Evolutionary conservation across 1,284 basidiomycete species (phyloP).

Genomic region (Pholiota adiposa): DNA sequence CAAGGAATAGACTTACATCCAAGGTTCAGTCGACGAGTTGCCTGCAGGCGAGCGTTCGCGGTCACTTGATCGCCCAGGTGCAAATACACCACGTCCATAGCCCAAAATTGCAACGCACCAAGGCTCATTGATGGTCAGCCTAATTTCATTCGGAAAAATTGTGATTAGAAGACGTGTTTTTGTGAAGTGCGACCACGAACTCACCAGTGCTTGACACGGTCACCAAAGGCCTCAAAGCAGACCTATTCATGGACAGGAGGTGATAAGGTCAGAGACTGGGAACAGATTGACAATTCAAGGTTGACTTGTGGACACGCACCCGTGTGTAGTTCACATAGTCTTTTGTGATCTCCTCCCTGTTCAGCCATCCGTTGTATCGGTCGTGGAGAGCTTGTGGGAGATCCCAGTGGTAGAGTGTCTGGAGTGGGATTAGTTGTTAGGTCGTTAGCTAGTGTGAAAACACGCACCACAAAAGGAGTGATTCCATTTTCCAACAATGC

Average conservation of each 20-base stretch:
- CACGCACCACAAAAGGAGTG: conserved; percentile 70
- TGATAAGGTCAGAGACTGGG: conserved; percentile 15
- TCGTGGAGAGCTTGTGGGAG: conserved; percentile 74
- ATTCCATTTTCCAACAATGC: conserved; percentile 67
- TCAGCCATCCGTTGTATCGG: conserved; percentile 78
- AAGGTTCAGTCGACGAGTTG: conserved; percentile 73
- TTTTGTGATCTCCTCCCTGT: conserved; percentile 64
- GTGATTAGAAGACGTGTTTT: conserved; percentile 24
- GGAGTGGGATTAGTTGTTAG: background rate
- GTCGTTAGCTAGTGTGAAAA: background rate
- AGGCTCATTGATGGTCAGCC: conserved; percentile 78
- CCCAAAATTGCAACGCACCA: conserved; percentile 78
- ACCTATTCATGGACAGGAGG: conserved; percentile 40
- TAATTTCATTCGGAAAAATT: conserved; percentile 28
- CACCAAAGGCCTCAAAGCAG: conserved; percentile 79
- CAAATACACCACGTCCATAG: conserved; percentile 71
- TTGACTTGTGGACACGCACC: conserved; percentile 34
- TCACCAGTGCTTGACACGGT: conserved; percentile 79
- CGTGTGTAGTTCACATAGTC: conserved; percentile 69
- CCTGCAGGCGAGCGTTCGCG: conserved; percentile 62
- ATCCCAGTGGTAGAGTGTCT: conserved; percentile 85
- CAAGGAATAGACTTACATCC: conserved; percentile 57
- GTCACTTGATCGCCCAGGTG: conserved; percentile 72
- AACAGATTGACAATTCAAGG: conserved; percentile 9
- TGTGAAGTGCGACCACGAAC: conserved; percentile 13